phyloP scores from a whole-genome alignment of 108 stramenopile genomes.

The Nannochloropsis oceanica region DNA sequence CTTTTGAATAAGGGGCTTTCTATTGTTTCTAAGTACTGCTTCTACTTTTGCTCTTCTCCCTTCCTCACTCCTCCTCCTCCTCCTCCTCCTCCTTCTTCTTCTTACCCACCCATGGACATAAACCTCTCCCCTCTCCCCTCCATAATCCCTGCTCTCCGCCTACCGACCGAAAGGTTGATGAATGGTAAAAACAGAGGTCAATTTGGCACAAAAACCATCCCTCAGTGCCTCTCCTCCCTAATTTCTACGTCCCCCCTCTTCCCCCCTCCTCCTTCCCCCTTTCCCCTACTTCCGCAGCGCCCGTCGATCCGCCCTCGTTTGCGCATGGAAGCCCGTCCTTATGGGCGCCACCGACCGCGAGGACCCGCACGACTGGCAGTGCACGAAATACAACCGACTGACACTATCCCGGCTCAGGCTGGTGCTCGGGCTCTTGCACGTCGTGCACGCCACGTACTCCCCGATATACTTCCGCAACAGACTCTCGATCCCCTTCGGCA shows the following conservation, averaged over 20 bases:
- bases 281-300: slow-evolving; percentile 64
- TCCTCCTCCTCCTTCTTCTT: not conserved
- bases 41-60: no score
- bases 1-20: no score
- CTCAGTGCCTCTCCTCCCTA: not conserved
- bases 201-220: not conserved
- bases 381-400: slow-evolving; percentile 76
- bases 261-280: not conserved
- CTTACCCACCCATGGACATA: not conserved
- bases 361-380: slow-evolving; percentile 75
- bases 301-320: slow-evolving; percentile 88
- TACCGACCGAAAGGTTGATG: not conserved
- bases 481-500: slow-evolving; percentile 54
- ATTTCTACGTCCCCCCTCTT: not conserved
- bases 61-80: not conserved
- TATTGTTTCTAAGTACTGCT: no score
- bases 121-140: not conserved
- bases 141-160: not conserved
- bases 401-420: slow-evolving; percentile 74
- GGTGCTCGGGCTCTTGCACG: slow-evolving; percentile 93
- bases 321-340: slow-evolving; percentile 94
- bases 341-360: slow-evolving; percentile 77
- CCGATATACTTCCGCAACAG: slow-evolving; percentile 95
- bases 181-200: not conserved
- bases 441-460: slow-evolving; percentile 98